Conservation (phyloP, 495 filamentous ascomycete species). For the Talaromyces stipitatus region DNA sequence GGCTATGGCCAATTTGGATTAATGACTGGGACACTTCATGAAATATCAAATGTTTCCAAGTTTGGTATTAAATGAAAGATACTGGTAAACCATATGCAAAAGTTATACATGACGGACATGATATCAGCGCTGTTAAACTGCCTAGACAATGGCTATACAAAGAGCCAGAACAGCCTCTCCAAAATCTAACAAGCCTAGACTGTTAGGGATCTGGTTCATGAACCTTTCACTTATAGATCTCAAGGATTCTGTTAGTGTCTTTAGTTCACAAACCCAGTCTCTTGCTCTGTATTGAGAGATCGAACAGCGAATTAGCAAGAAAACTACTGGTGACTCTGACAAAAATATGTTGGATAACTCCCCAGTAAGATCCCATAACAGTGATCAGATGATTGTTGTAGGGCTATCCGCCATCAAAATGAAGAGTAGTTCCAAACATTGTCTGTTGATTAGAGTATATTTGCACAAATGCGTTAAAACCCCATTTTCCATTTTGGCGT, state of each 20-base stretch:
- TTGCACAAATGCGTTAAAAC: not conserved
- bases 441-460: not conserved
- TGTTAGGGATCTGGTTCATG: not conserved
- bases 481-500: not conserved
- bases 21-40: not conserved
- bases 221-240: not conserved
- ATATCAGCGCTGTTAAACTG: not conserved
- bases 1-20: not conserved
- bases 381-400: not conserved
- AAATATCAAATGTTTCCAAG: not conserved
- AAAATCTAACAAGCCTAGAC: not conserved
- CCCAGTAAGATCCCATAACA: not conserved
- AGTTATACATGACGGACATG: no score
- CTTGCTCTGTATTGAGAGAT: not conserved
- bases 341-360: not conserved
- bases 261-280: not conserved
- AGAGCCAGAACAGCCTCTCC: not conserved
- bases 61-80: no score
- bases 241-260: not conserved
- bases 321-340: no score
- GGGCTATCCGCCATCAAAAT: not conserved
- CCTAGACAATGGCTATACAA: not conserved
- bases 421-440: not conserved
- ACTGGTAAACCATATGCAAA: no score
- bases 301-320: not conserved